A percentile compares a stretch with the other conserved stretches of the same genome.
Evolutionary conservation across 345 rosid genomes (phyloP).

Genomic region (Jatropha curcas): DNA sequence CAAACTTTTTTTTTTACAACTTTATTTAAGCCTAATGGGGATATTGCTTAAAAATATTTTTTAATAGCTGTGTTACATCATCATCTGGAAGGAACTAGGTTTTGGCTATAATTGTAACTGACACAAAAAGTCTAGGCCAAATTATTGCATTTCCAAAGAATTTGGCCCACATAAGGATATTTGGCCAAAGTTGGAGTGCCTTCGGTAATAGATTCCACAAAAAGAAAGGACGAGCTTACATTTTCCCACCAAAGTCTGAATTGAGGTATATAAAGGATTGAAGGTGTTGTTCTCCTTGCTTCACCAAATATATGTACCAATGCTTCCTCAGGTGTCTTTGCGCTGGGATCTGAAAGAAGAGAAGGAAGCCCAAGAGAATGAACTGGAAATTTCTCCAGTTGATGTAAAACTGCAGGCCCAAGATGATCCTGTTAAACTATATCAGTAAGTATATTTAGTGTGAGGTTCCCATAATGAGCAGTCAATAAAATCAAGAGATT

Average conservation of each 20-base stretch:
- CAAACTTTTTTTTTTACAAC: too few species aligned
- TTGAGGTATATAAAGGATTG: slow-evolving; percentile 87
- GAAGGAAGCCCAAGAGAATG: slow-evolving; percentile 97
- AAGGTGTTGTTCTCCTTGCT: slow-evolving; percentile 96
- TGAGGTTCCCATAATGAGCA: slow-evolving; percentile 29
- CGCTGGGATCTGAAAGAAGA: slow-evolving; percentile 98
- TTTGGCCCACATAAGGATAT: background rate
- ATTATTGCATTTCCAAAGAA: background rate
- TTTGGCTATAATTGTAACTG: background rate
- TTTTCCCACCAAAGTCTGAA: slow-evolving; percentile 99
- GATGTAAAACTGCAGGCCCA: slow-evolving; percentile 96
- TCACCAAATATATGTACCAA: slow-evolving; percentile 96
- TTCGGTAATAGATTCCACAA: background rate
- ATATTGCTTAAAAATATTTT: background rate
- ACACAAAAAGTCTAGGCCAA: background rate
- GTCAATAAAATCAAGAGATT: slow-evolving; percentile 21
- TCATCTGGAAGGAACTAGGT: background rate
- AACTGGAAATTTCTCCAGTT: slow-evolving; percentile 95
- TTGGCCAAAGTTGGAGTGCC: background rate
- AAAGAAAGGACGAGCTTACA: slow-evolving; percentile 48
- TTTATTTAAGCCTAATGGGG: background rate
- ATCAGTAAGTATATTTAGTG: slow-evolving; percentile 70
- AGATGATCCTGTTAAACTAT: slow-evolving; percentile 94
- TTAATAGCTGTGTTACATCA: background rate
- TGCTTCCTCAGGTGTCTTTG: slow-evolving; percentile 99